Percentiles rank a stretch among this genome's conserved stretches.
Evolutionary conservation across 2,329 filamentous ascomycete genomes (phyloP).

Genomic region (Colletotrichum eleusines): DNA sequence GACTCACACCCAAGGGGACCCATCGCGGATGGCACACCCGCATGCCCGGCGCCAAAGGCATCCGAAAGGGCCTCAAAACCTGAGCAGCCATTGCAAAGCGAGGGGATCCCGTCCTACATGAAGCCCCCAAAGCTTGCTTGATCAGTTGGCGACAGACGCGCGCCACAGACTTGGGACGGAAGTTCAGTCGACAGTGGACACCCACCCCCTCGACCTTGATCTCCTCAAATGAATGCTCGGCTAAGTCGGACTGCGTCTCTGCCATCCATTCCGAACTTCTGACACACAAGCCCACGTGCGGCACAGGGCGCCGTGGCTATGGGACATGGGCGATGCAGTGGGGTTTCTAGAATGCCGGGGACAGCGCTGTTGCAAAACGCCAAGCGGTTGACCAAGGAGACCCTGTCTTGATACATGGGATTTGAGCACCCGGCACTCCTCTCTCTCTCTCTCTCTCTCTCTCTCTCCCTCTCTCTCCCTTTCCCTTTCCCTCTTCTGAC

Average conservation of each 20-base stretch:
- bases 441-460: not conserved
- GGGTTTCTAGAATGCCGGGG: not conserved
- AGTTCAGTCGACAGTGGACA: not conserved
- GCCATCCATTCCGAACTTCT: slow-evolving; percentile 1
- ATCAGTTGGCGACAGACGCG: slow-evolving; percentile 36
- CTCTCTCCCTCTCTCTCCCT: not conserved
- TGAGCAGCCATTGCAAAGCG: not conserved
- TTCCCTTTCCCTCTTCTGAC: too few relatives aligned
- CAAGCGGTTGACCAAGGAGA: slow-evolving; percentile 37
- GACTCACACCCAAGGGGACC: too few relatives aligned
- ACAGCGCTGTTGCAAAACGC: slow-evolving; percentile 27
- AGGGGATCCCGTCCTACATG: slow-evolving; percentile 2
- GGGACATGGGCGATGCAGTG: slow-evolving; percentile 18
- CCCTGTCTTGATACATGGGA: slow-evolving; percentile 23
- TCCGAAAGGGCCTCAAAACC: not conserved
- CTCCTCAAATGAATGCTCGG: too few relatives aligned
- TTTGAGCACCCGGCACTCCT: not conserved
- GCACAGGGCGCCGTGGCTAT: slow-evolving; percentile 23
- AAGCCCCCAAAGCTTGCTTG: slow-evolving; percentile 22
- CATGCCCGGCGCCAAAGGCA: not conserved
- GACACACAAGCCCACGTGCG: slow-evolving; percentile 37
- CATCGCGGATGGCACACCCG: not conserved
- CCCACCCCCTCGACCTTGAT: too few relatives aligned
- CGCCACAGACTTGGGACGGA: slow-evolving; percentile 25
- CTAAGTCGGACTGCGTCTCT: slow-evolving; percentile 13